A percentile compares a stretch with the other conserved stretches of the same genome.
These are phyloP conservation scores for Eucalyptus cloeziana DNA, from an alignment of 345 rosid genomes.

Conservation along the genomic window DNA sequence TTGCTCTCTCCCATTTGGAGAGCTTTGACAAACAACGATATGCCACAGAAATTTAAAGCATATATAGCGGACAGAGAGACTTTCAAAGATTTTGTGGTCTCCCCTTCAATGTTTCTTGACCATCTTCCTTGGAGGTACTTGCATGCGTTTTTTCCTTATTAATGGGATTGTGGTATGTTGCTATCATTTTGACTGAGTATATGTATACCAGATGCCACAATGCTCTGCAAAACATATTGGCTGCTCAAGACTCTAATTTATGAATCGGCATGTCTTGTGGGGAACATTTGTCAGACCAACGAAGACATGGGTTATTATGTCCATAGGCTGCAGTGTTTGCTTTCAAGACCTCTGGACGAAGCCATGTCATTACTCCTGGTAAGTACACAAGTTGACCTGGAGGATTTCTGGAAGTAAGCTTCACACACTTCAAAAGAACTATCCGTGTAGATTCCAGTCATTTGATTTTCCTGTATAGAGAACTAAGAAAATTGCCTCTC, in stretches of 20 bases:
- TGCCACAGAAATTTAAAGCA: constrained; percentile 31
- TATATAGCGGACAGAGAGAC: constrained; percentile 52
- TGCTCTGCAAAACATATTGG: constrained; percentile 56
- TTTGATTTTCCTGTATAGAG: neutral
- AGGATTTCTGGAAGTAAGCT: neutral
- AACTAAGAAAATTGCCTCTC: neutral
- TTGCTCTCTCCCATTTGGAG: constrained; percentile 33
- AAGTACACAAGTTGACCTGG: neutral
- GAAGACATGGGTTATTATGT: neutral
- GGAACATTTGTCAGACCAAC: neutral
- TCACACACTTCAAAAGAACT: neutral
- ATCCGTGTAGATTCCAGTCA: neutral
- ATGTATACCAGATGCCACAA: constrained; percentile 39
- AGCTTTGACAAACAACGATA: constrained; percentile 33
- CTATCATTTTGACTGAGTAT: neutral
- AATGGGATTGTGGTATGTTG: neutral
- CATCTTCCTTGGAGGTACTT: constrained; percentile 93
- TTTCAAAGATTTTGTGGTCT: constrained; percentile 67
- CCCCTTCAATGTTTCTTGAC: constrained; percentile 85
- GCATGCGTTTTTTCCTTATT: neutral
- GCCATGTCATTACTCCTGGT: neutral
- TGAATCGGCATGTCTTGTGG: neutral
- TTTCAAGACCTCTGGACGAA: neutral
- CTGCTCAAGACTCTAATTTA: constrained; percentile 19
- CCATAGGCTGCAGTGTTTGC: neutral